Evolutionary conservation across 805 yeast species (phyloP).

Genomic region (Suhomyces kilbournensis): DNA sequence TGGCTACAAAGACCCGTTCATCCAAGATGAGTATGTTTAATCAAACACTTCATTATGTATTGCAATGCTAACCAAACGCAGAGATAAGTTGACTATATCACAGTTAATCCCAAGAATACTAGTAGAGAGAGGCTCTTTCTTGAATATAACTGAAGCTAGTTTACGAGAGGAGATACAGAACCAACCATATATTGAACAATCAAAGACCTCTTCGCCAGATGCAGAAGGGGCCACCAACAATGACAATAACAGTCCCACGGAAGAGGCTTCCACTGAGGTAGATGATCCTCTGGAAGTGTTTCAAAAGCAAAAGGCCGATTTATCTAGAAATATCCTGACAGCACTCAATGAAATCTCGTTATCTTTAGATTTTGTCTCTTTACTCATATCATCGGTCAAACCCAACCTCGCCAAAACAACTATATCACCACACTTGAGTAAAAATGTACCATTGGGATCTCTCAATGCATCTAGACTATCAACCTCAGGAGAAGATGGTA

Average conservation of each 20-base stretch:
- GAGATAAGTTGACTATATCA: slow-evolving; percentile 44
- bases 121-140: slow-evolving; percentile 58
- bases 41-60: background rate
- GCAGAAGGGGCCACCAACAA: slow-evolving; percentile 13
- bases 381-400: slow-evolving; percentile 72
- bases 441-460: slow-evolving; percentile 73
- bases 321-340: slow-evolving; percentile 49
- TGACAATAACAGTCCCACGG: background rate
- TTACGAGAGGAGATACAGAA: slow-evolving; percentile 45
- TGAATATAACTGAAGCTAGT: slow-evolving; percentile 54
- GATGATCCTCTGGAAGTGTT: slow-evolving; percentile 39
- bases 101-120: slow-evolving; percentile 60
- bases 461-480: slow-evolving; percentile 49
- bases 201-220: slow-evolving; percentile 1
- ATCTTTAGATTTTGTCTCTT: slow-evolving; percentile 81
- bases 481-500: slow-evolving; percentile 14
- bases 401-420: slow-evolving; percentile 87
- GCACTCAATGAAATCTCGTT: slow-evolving; percentile 89
- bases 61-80: slow-evolving; percentile 14
- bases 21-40: slow-evolving; percentile 37
- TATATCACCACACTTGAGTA: slow-evolving; percentile 79
- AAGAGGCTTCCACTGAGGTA: slow-evolving; percentile 5
- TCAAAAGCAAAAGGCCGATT: slow-evolving; percentile 49
- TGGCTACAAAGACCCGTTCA: slow-evolving; percentile 33
- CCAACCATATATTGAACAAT: slow-evolving; percentile 3